Conservation (phyloP, 805 yeast genomes). For the Starmera quercuum region DNA sequence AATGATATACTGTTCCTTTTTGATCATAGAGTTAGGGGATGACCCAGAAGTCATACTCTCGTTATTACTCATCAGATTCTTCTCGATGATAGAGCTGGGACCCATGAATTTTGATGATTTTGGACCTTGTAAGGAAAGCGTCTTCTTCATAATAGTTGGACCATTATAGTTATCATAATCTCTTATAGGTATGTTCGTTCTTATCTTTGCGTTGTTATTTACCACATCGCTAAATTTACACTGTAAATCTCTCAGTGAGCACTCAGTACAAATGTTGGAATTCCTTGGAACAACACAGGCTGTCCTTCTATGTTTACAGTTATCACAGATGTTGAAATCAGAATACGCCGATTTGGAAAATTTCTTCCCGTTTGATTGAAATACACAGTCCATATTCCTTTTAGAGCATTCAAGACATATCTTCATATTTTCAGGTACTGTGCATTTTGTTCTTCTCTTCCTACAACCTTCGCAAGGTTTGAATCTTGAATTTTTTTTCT, state of each 20-base stretch:
- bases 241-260: constrained; percentile 15
- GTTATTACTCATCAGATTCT: constrained; percentile 12
- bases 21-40: constrained; percentile 7
- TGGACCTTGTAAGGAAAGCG: constrained; percentile 20
- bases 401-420: constrained; percentile 23
- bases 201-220: constrained; percentile 8
- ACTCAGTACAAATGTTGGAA: constrained; percentile 14
- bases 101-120: constrained; percentile 20
- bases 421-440: constrained; percentile 14
- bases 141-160: constrained; percentile 20
- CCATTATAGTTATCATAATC: constrained; percentile 21
- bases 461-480: constrained; percentile 32
- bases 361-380: constrained; percentile 5
- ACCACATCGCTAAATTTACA: constrained; percentile 15
- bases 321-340: constrained; percentile 11
- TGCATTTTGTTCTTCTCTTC: constrained; percentile 27
- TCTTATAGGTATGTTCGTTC: constrained; percentile 17
- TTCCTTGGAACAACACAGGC: constrained; percentile 14
- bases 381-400: constrained; percentile 22
- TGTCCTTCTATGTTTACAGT: constrained; percentile 16
- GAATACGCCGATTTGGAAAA: too few species aligned
- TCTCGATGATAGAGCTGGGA: constrained; percentile 18
- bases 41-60: not conserved
- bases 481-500: constrained; percentile 12
- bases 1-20: constrained; percentile 10